These are phyloP conservation scores for Apostasia ramifera DNA, from an alignment of 106 monocot genomes.

Conservation along the genomic window DNA sequence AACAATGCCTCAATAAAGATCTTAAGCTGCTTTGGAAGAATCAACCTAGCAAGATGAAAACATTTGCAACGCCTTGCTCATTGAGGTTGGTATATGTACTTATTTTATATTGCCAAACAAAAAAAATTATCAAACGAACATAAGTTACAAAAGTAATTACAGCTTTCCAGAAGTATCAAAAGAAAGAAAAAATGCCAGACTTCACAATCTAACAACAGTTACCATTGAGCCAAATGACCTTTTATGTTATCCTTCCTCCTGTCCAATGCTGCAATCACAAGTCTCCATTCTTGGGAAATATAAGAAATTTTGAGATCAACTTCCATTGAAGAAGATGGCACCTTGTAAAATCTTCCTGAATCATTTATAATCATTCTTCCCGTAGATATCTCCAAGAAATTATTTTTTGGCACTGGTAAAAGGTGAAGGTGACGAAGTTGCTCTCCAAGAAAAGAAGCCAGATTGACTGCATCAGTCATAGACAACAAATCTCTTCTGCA, in stretches of 20 bases:
- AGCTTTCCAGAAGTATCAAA: background rate
- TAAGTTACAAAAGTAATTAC: background rate
- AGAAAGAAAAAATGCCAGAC: background rate
- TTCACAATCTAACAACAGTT: constrained; percentile 8
- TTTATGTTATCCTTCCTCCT: constrained; percentile 41
- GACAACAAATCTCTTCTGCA: constrained; percentile 70
- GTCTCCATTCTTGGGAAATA: constrained; percentile 50
- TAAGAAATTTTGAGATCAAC: constrained; percentile 4
- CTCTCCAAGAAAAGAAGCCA: constrained; percentile 89
- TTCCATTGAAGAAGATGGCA: background rate
- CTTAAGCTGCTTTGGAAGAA: too few species aligned
- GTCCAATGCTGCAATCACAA: constrained; percentile 38
- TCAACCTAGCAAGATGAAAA: background rate
- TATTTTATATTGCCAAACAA: background rate
- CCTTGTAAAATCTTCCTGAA: constrained; percentile 10
- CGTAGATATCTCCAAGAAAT: constrained; percentile 12
- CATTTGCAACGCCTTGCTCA: background rate
- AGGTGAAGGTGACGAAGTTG: constrained; percentile 74
- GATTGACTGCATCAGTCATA: constrained; percentile 42
- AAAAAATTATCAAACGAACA: background rate
- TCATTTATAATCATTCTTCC: constrained; percentile 13
- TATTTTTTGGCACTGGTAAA: constrained; percentile 50
- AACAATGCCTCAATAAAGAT: too few species aligned
- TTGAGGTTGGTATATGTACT: background rate
- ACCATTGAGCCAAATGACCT: constrained; percentile 63